phyloP scores from a whole-genome alignment of 2,329 filamentous ascomycete genomes.

The Didymella sp. region DNA sequence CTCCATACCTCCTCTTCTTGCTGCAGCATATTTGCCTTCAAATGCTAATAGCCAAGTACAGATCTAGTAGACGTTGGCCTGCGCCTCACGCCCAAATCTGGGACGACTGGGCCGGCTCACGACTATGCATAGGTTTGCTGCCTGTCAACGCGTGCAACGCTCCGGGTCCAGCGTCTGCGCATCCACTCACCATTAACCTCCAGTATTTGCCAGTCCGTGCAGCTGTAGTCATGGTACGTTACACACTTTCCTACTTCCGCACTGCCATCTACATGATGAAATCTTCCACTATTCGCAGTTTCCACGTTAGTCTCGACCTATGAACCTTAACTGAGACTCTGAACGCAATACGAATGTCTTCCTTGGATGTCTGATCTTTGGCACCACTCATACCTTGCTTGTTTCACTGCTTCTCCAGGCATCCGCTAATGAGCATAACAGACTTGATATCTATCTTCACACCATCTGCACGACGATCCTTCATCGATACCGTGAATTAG shows the following conservation, averaged over 20 bases:
- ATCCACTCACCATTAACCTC: neutral
- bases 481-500: neutral
- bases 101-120: neutral
- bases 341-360: conserved; percentile 66
- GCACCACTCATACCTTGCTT: conserved; percentile 10
- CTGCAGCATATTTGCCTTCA: neutral
- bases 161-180: neutral
- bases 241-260: conserved; percentile 17
- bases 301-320: conserved; percentile 74
- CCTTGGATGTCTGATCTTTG: conserved; percentile 76
- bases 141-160: neutral
- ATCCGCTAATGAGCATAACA: conserved; percentile 30
- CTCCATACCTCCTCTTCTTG: conserved; percentile 16
- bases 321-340: conserved; percentile 70
- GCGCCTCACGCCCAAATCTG: neutral
- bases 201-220: neutral
- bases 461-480: neutral
- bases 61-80: neutral
- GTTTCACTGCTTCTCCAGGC: conserved; percentile 9
- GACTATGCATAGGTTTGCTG: neutral
- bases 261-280: conserved; percentile 67
- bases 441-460: neutral
- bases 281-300: conserved; percentile 84
- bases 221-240: conserved; percentile 8
- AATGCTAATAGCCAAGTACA: conserved; percentile 6